Evolutionary conservation across 305 asterid genomes (phyloP).

Genomic region (Ilex paraguariensis): DNA sequence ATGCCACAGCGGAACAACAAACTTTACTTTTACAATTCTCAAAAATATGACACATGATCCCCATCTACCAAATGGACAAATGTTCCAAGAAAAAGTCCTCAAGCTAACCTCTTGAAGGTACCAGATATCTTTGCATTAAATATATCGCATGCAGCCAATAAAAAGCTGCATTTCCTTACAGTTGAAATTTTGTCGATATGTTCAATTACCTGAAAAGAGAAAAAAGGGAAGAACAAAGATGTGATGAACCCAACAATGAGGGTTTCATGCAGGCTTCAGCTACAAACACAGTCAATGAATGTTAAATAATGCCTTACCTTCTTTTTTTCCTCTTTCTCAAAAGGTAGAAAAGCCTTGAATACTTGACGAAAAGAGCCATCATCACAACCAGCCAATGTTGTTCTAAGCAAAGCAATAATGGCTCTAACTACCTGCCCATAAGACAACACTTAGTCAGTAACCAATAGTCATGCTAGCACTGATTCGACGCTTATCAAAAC

Average conservation of each 20-base stretch:
- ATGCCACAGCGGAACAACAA: not conserved
- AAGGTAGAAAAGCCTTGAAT: slow-evolving; percentile 83
- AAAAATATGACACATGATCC: slow-evolving; percentile 1
- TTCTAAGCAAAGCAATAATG: slow-evolving; percentile 77
- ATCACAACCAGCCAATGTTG: slow-evolving; percentile 83
- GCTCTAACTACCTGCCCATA: slow-evolving; percentile 69
- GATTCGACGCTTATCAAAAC: too few relatives aligned
- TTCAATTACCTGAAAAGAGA: slow-evolving; percentile 61
- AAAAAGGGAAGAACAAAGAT: slow-evolving; percentile 19
- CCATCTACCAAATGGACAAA: not conserved
- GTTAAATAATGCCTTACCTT: slow-evolving; percentile 45
- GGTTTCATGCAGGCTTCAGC: not conserved
- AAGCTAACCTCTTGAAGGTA: slow-evolving; percentile 73
- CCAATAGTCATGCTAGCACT: not conserved
- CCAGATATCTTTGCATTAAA: slow-evolving; percentile 92
- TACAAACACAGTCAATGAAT: slow-evolving; percentile 6
- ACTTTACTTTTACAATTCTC: slow-evolving; percentile 10
- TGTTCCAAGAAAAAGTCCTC: slow-evolving; percentile 10
- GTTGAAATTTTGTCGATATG: slow-evolving; percentile 82
- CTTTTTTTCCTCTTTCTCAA: slow-evolving; percentile 78
- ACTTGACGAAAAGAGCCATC: slow-evolving; percentile 72
- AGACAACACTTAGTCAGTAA: slow-evolving; percentile 22
- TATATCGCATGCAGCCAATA: slow-evolving; percentile 83
- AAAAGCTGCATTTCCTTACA: slow-evolving; percentile 87
- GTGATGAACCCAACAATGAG: not conserved